phyloP scores from a whole-genome alignment of 108 stramenopile species.

The Nitzschia sp. region DNA sequence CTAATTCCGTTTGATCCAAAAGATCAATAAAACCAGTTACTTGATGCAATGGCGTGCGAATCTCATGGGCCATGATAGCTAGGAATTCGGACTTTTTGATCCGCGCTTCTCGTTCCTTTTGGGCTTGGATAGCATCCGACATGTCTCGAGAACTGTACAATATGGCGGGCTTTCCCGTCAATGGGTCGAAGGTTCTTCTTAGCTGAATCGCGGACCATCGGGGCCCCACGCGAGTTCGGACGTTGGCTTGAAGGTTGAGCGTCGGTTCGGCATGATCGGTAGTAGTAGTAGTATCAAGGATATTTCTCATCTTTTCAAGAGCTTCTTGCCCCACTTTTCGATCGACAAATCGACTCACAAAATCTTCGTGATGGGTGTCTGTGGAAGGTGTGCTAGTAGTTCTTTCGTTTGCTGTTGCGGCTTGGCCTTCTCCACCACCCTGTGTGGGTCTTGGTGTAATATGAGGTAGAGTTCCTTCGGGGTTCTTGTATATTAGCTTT shows the following conservation, averaged over 20 bases:
- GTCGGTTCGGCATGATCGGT: no score
- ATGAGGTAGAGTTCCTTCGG: constrained; percentile 16
- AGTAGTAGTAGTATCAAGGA: constrained; percentile 8
- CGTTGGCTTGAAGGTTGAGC: constrained; percentile 20
- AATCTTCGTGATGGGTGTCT: not conserved
- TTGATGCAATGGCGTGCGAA: constrained; percentile 64
- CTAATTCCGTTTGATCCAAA: constrained; percentile 29
- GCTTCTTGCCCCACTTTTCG: not conserved
- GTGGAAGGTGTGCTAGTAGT: not conserved
- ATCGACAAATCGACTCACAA: constrained; percentile 30
- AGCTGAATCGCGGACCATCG: constrained; percentile 27
- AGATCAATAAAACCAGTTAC: constrained; percentile 63
- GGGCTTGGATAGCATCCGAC: constrained; percentile 11
- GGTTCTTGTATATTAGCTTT: constrained; percentile 36
- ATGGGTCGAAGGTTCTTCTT: constrained; percentile 20
- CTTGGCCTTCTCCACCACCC: no score
- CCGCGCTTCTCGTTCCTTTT: constrained; percentile 3
- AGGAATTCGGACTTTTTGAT: constrained; percentile 26
- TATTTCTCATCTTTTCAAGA: constrained; percentile 4
- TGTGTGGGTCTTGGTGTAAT: no score
- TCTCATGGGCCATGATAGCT: constrained; percentile 57
- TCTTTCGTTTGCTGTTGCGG: not conserved
- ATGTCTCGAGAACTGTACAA: constrained; percentile 32
- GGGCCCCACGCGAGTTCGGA: constrained; percentile 9
- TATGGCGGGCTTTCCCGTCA: constrained; percentile 12